phyloP scores from a whole-genome alignment of 495 filamentous ascomycete species.

The Aspergillus conjunctus region DNA sequence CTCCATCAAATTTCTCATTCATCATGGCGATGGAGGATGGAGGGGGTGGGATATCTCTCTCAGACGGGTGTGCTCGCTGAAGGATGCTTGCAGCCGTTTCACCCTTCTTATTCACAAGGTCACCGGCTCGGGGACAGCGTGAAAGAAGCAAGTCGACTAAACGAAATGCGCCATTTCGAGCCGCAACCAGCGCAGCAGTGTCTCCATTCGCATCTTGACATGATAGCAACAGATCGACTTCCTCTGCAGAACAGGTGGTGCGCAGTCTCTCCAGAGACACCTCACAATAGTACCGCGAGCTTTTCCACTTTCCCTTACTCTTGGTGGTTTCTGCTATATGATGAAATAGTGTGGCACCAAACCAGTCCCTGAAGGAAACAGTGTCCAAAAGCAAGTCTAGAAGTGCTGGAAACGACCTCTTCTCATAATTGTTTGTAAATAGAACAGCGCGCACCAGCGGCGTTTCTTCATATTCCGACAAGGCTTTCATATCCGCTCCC shows the following conservation, averaged over 20 bases:
- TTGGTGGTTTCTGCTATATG: slow-evolving; percentile 85
- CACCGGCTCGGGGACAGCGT: slow-evolving; percentile 69
- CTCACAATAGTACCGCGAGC: slow-evolving; percentile 89
- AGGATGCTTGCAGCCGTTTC: slow-evolving; percentile 78
- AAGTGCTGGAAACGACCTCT: slow-evolving; percentile 78
- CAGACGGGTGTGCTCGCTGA: slow-evolving; percentile 34
- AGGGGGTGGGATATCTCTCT: slow-evolving; percentile 41
- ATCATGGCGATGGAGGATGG: slow-evolving; percentile 50
- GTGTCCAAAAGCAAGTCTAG: slow-evolving; percentile 77
- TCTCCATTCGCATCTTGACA: slow-evolving; percentile 84
- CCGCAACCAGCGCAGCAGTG: slow-evolving; percentile 85
- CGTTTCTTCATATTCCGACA: slow-evolving; percentile 83
- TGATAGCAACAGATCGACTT: slow-evolving; percentile 67
- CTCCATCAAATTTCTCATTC: slow-evolving; percentile 45
- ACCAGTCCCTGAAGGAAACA: slow-evolving; percentile 71
- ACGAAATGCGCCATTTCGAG: slow-evolving; percentile 61
- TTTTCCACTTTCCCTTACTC: slow-evolving; percentile 75
- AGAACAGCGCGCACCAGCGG: slow-evolving; percentile 91
- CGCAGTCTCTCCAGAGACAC: slow-evolving; percentile 81
- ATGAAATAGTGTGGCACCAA: slow-evolving; percentile 84
- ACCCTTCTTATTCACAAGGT: slow-evolving; percentile 77
- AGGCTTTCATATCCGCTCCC: slow-evolving; percentile 63
- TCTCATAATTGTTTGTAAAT: slow-evolving; percentile 96
- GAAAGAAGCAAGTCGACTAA: slow-evolving; percentile 45
- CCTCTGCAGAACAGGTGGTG: slow-evolving; percentile 64